Evolutionary conservation across 1,284 basidiomycete genomes (phyloP).

Genomic region (Cryptococcus sp.): DNA sequence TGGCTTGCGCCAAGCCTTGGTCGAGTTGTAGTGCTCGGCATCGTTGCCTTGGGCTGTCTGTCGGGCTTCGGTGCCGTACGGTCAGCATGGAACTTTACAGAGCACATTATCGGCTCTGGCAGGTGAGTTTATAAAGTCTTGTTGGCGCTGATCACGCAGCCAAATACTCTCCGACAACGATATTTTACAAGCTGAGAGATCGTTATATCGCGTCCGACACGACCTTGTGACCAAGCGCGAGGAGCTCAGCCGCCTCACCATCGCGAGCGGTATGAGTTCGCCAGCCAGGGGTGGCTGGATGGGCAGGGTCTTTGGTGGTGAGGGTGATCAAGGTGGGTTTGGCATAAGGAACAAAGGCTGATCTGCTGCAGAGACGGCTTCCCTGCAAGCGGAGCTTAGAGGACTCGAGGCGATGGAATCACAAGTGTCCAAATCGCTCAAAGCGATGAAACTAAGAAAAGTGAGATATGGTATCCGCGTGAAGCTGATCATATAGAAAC

Average conservation of each 20-base stretch:
- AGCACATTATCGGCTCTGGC: constrained; percentile 34
- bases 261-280: constrained; percentile 9
- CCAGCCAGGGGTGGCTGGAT: constrained; percentile 34
- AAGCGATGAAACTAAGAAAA: constrained; percentile 44
- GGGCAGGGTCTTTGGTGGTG: constrained; percentile 42
- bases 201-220: constrained; percentile 48
- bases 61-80: constrained; percentile 50
- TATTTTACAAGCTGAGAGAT: constrained; percentile 46
- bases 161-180: constrained; percentile 35
- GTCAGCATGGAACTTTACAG: constrained; percentile 49
- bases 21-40: constrained; percentile 49
- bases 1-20: constrained; percentile 51
- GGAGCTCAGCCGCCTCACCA: constrained; percentile 29
- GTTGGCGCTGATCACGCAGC: constrained; percentile 10
- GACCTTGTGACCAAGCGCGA: constrained; percentile 46
- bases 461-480: constrained; percentile 14
- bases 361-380: constrained; percentile 17
- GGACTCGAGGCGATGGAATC: constrained; percentile 48
- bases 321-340: constrained; percentile 30
- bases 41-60: constrained; percentile 49
- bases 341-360: background rate
- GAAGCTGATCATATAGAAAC: constrained; percentile 22
- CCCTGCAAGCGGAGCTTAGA: constrained; percentile 39
- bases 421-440: constrained; percentile 41
- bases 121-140: constrained; percentile 29